Conservation (phyloP, 768 basidiomycete species). For the Mycena rebaudengoi region DNA sequence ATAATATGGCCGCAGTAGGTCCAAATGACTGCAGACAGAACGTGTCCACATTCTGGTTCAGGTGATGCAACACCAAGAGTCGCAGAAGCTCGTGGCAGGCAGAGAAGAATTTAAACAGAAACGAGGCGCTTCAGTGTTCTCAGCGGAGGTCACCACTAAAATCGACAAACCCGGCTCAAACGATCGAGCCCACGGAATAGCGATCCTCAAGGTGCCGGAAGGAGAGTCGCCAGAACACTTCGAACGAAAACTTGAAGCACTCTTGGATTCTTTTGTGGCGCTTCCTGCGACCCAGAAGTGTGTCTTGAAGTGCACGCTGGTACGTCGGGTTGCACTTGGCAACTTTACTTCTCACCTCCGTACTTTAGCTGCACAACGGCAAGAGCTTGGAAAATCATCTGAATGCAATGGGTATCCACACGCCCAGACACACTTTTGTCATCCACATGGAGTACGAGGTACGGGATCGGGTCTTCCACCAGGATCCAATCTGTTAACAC, state of each 20-base stretch:
- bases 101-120: background rate
- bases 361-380: background rate
- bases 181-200: background rate
- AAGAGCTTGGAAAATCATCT: background rate
- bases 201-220: background rate
- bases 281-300: background rate
- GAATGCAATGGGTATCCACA: background rate
- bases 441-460: background rate
- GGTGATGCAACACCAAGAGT: background rate
- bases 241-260: background rate
- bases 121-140: background rate
- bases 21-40: background rate
- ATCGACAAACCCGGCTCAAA: background rate
- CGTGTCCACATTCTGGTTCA: background rate
- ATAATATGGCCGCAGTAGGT: background rate
- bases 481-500: background rate
- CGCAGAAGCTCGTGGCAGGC: background rate
- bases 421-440: background rate
- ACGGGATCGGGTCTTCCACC: background rate
- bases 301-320: background rate
- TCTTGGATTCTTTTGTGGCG: background rate
- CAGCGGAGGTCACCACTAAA: background rate
- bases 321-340: background rate
- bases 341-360: background rate
- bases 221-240: background rate